Evolutionary conservation across 345 rosid species (phyloP), one percentile per base, ranked within the genome.

Genomic region (Boechera divaricarpa): DNA sequence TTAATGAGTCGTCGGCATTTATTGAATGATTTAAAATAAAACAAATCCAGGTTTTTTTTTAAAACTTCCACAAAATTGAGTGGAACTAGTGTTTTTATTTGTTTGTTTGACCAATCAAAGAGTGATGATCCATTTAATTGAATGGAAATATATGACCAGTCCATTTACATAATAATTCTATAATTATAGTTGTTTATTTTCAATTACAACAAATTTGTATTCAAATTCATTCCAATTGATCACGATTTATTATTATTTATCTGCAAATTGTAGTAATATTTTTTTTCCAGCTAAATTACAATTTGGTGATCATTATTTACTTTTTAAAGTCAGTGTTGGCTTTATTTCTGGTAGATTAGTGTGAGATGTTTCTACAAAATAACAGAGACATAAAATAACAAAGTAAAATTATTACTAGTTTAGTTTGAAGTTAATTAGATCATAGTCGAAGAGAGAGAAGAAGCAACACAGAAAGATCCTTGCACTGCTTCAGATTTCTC

Each of bases 381-480:
- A 44, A 10, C 29, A 44, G 10, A 58, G 39, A 53, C 15, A 55
- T 16, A 5, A 4, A 6, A 54, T n/a, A 39, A 55, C 3, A 47
- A 8, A 76, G 60, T 48, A 61, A 55, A 70, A 4, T 41, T 8
- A 24, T 24, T 44, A 11, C 0, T 47, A n/a, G 4, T 47, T 5
- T 5, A 47, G 11, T 11, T 15, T 15, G 18, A 15, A 45, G 57
- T 48, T 69, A 77, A 64, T 64, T 44, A 9, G 42, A 39, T 77
- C 63, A 55, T 11, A 62, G 70, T 63, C 42, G 13, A 12, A 72
- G 47, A 72, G 52, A 73, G 59, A 70, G 70, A 39, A 13, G 77
- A 60, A 72, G 53, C 75, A 69, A 18, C 68, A 32, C 12, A 31
- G 57, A 78, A 78, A 78, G 69, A 72, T 72, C 69, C 13, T 70